Conservation (phyloP, 2,329 filamentous ascomycete species). For the Aureobasidium subglaciale region DNA sequence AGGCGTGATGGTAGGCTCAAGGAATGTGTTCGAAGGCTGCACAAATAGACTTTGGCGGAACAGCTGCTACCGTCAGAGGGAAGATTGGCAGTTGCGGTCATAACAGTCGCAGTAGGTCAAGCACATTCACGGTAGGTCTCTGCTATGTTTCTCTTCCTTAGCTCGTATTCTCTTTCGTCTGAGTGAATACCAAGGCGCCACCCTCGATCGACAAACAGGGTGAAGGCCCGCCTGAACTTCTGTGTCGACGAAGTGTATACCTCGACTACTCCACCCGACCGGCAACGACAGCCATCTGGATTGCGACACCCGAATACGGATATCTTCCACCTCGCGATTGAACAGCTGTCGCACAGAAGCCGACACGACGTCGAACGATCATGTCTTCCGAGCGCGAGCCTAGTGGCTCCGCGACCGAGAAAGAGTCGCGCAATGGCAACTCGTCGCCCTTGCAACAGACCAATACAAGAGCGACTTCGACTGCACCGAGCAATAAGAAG, state of each 20-base stretch:
- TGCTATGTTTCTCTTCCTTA: neutral
- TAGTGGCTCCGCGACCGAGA: neutral
- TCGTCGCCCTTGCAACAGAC: neutral
- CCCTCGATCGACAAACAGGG: neutral
- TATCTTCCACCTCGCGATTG: neutral
- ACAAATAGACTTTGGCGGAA: conserved; percentile 13
- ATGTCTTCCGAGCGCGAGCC: neutral
- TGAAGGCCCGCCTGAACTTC: neutral
- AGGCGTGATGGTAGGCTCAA: neutral
- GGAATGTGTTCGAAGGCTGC: neutral
- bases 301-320: neutral
- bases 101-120: neutral
- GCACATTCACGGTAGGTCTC: neutral
- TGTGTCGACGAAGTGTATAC: neutral
- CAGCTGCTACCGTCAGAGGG: neutral
- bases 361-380: neutral
- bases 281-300: neutral
- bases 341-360: neutral
- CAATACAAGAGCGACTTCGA: neutral
- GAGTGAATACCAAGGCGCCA: neutral
- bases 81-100: conserved; percentile 12
- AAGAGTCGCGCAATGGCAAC: conserved; percentile 2
- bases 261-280: neutral
- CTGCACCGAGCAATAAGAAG: neutral
- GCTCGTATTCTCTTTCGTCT: neutral